phyloP scores from a whole-genome alignment of 2,329 filamentous ascomycete species.

The Paecilomyces niveus region DNA sequence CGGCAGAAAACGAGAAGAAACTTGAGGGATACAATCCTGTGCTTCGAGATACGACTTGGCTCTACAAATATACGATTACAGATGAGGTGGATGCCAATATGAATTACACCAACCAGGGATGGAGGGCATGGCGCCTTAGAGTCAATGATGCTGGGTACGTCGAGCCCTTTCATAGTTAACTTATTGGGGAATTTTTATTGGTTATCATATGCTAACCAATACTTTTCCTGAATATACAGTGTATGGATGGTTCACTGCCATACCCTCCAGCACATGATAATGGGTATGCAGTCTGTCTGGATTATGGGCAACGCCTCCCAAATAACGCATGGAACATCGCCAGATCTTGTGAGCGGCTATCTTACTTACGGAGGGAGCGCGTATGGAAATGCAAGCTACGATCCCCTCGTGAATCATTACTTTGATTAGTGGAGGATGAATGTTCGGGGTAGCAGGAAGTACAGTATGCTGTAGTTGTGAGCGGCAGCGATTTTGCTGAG shows the following conservation, averaged over 20 bases:
- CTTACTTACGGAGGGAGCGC: constrained; percentile 38
- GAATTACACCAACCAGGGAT: constrained; percentile 27
- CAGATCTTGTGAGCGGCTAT: constrained; percentile 36
- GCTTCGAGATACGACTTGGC: constrained; percentile 44
- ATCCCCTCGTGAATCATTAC: constrained; percentile 9
- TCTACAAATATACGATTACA: constrained; percentile 48
- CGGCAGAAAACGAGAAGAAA: constrained; percentile 34
- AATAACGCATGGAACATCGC: constrained; percentile 22
- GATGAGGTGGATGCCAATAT: constrained; percentile 35
- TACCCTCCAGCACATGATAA: constrained; percentile 42
- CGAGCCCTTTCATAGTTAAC: neutral
- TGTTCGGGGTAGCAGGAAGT: neutral
- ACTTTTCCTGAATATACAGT: neutral
- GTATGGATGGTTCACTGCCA: constrained; percentile 48
- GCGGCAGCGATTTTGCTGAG: too few species aligned
- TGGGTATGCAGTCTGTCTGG: constrained; percentile 44
- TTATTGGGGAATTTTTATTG: neutral
- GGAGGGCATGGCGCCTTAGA: constrained; percentile 55
- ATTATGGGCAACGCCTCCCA: constrained; percentile 38
- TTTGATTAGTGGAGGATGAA: neutral
- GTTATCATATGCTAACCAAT: neutral
- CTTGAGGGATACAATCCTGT: constrained; percentile 34
- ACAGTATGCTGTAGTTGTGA: too few species aligned
- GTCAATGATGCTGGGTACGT: constrained; percentile 40
- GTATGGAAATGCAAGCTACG: constrained; percentile 27